A percentile compares a stretch with the other conserved stretches of the same genome.
Conservation (phyloP, 192 early-diverging fungal genomes). For the Entrophospora sp. region DNA sequence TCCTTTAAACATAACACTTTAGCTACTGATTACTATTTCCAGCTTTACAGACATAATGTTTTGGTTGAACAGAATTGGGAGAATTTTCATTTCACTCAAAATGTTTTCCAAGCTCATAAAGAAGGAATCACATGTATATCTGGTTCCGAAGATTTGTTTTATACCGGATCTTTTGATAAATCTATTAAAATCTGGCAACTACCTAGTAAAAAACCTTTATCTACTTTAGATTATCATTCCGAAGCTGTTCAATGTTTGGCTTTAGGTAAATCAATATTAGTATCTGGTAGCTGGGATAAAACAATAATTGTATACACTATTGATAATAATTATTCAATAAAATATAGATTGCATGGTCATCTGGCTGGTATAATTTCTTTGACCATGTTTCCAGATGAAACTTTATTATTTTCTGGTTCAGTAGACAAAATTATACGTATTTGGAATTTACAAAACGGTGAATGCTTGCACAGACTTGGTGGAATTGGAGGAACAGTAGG, state of each 20-base stretch:
- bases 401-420: background rate
- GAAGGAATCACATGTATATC: slow-evolving; percentile 3
- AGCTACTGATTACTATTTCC: background rate
- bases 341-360: background rate
- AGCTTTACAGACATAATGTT: background rate
- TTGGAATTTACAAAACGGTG: background rate
- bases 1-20: background rate
- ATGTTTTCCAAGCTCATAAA: background rate
- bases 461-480: background rate
- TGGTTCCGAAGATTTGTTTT: slow-evolving; percentile 1
- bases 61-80: background rate
- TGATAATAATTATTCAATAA: background rate
- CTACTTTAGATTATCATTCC: background rate
- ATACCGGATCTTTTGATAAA: slow-evolving; percentile 5
- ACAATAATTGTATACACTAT: background rate
- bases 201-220: background rate
- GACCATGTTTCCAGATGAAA: background rate
- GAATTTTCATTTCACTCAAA: background rate
- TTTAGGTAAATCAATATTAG: background rate
- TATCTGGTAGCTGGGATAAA: slow-evolving; percentile 11
- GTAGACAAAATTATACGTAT: slow-evolving; percentile 9
- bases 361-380: slow-evolving; percentile 5
- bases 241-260: slow-evolving; percentile 1
- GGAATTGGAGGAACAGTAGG: slow-evolving; percentile 5
- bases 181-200: slow-evolving; percentile 3